phyloP scores from a whole-genome alignment of 176 grass and related monocot genomes.

The Thinopyrum elongatum region DNA sequence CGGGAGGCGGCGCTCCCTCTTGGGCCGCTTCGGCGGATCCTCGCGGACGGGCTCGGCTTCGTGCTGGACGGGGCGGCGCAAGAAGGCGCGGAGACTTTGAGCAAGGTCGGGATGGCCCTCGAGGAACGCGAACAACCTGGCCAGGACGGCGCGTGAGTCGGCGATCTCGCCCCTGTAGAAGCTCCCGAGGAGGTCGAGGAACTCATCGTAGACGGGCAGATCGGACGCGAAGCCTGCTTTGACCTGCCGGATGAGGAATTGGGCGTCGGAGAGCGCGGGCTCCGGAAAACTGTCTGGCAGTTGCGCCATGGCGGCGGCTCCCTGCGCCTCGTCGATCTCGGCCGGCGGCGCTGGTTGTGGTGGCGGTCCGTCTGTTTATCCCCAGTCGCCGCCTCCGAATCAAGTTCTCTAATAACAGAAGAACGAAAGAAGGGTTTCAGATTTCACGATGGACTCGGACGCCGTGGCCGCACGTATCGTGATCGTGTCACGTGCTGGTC shows the following conservation, averaged over 20 bases:
- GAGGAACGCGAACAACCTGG: background rate
- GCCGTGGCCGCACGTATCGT: no score
- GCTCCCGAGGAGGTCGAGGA: background rate
- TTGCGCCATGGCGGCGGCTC: background rate
- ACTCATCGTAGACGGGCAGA: background rate
- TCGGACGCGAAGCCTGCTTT: background rate
- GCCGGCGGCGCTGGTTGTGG: background rate
- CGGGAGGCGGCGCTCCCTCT: background rate
- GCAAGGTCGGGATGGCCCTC: background rate
- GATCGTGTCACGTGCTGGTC: no score
- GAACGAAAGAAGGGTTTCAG: no score
- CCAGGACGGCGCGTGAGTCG: background rate
- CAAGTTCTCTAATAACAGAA: no score
- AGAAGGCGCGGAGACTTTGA: background rate
- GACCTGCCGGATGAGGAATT: background rate
- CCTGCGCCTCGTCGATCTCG: background rate
- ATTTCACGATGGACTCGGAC: no score
- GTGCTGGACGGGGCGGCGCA: no score
- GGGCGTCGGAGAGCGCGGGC: no score
- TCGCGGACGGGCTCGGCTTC: background rate
- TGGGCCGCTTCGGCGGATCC: background rate
- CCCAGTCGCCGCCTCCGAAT: no score
- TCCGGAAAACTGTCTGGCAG: background rate
- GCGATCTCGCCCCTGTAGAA: background rate
- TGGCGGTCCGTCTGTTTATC: no score